Evolutionary conservation across 768 basidiomycete genomes (phyloP), one percentile per base, ranked within the genome.

Genomic region (Kwoniella heveanensis): DNA sequence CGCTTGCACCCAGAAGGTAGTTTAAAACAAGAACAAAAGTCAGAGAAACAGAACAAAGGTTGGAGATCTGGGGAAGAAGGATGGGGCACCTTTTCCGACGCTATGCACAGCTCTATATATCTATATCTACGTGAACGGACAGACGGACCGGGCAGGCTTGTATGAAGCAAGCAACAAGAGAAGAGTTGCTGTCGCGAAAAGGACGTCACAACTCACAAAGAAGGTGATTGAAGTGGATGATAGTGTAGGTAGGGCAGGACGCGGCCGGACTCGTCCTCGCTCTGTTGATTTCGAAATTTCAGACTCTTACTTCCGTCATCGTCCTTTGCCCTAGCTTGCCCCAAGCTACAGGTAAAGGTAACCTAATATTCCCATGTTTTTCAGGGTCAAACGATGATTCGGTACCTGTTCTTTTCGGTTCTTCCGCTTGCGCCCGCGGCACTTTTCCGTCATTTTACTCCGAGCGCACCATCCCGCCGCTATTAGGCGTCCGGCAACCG

Each of bases 1-100:
- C 19, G 6, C 47, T n/a, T n/a, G n/a, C n/a, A n/a, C n/a, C n/a
- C n/a, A n/a, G n/a, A n/a, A n/a, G n/a, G n/a, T n/a, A n/a, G n/a
- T n/a, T n/a, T n/a, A n/a, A n/a, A n/a, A n/a, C 24, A 24, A 19
- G 47, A 24, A 19, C 8, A 19, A 36, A 36, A 36, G 32, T 36
- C 5, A 36, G 29, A 59, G 32, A 19, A 51, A 51, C 19, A 24
- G 25, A 32, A n/a, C n/a, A n/a, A 50, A 22, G 27, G 26, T 8
- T 22, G 36, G 52, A 47, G 52, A 44, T 17, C 39, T 44, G 39
- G 39, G 39, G 39, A 44, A 44, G 39, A 44, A 44, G 39, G 39
- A 10, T 19, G 39, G 39, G 39, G 39, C 39, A 44, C 39, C 39
- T 44, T 10, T 44, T 32, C 32, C 8, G 39, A 10, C 39, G 39